Evolutionary conservation across 2,329 filamentous ascomycete genomes (phyloP).

Genomic region (Fusarium graminum): DNA sequence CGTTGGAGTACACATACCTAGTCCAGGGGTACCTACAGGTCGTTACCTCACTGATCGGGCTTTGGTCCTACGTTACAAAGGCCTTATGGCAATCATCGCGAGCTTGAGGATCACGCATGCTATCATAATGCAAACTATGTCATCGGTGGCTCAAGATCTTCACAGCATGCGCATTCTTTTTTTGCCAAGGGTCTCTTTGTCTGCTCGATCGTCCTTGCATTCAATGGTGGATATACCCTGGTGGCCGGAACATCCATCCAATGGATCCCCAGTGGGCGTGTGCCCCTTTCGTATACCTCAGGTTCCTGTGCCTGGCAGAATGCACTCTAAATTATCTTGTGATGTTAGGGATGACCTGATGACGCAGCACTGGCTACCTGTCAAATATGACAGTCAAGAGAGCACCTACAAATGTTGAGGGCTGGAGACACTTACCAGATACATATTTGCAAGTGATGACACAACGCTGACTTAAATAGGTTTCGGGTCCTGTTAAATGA

Average conservation of each 20-base stretch:
- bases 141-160: not conserved
- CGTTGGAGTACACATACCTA: conserved; percentile 5
- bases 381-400: not conserved
- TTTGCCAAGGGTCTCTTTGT: conserved; percentile 19
- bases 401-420: not conserved
- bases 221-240: conserved; percentile 31
- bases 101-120: not conserved
- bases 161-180: conserved; percentile 6
- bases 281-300: conserved; percentile 33
- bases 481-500: not conserved
- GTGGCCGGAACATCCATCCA: conserved; percentile 19
- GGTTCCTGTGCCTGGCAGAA: conserved; percentile 21
- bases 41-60: conserved; percentile 17
- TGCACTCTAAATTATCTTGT: not conserved
- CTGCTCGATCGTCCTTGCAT: conserved; percentile 43
- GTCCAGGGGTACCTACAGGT: conserved; percentile 40
- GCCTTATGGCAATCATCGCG: not conserved
- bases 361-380: not conserved
- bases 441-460: not conserved
- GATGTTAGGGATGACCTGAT: not conserved
- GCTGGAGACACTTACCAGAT: not conserved
- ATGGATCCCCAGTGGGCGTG: conserved; percentile 7
- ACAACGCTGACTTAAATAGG: not conserved
- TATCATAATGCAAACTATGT: not conserved
- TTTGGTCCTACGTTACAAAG: conserved; percentile 3